Base-by-base conservation (phyloP, 805 yeast species). In the Candida qinlingensis region DNA sequence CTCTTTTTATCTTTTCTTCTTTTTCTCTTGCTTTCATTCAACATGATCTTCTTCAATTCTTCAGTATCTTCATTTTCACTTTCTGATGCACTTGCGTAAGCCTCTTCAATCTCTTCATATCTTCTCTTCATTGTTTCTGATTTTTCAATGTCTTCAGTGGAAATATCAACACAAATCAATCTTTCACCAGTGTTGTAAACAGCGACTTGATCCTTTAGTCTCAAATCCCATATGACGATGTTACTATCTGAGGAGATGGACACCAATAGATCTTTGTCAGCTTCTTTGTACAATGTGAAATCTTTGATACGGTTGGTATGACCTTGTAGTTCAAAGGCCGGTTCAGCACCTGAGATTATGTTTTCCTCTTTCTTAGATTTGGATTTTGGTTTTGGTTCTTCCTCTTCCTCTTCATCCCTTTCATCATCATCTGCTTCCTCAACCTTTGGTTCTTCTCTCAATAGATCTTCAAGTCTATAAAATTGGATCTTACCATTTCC, bases 221-320 rank as follows among this genome's bases (percentile, higher is more conserved):
- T 63, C 62, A 84, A 69, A 62, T 91, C 85, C 97, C 97, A 92
- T 3, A 92, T 86, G 7, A 94, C 96, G 45, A 92, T 84, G 59
- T 80, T 86, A 28, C 98, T 98, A 66, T 92, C 98, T 0, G 97
- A 87, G 0, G 97, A 87, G 10, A 90, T 87, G 3, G 96, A 85
- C 0, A 87, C 76, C 60, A 94, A 66, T 60, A 76, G 85, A 19
- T 70, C 73, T 11, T 74, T 71, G 36, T 71, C 68, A 28, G 60
- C 42, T 5, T 50, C 49, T 37, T 44, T 56, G 58, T 74, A 76
- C 42, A 81, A 71, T 19, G 81, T 70, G 56, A 94, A 74, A 54
- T 83, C 96, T 67, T 92, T 92, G 39, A 92, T 85, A 64, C 99
- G 80, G 54, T 78, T 81, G 7, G 94, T 78, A 62, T 92, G 98